Percentiles rank a stretch among this genome's conserved stretches.
These are phyloP conservation scores for Cercospora citrullina DNA, from an alignment of 2,329 filamentous ascomycete species.

Conservation along the genomic window DNA sequence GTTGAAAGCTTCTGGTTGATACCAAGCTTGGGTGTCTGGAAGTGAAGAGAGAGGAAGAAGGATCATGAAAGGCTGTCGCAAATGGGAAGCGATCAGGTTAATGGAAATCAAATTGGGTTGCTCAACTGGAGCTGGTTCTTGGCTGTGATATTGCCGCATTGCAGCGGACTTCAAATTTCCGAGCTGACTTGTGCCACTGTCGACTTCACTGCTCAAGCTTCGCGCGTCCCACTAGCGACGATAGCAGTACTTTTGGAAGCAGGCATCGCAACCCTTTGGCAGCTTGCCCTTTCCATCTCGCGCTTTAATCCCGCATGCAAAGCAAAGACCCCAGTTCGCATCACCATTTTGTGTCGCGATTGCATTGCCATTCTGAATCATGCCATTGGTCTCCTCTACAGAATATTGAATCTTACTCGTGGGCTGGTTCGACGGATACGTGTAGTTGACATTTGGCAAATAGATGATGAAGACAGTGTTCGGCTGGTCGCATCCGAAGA, in stretches of 20 bases:
- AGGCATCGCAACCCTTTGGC: constrained; percentile 42
- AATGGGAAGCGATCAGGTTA: neutral
- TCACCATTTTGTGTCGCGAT: constrained; percentile 44
- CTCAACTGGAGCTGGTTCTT: neutral
- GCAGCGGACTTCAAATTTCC: neutral
- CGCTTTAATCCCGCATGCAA: constrained; percentile 47
- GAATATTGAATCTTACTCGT: constrained; percentile 43
- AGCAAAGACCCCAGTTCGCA: constrained; percentile 42
- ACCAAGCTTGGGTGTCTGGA: neutral
- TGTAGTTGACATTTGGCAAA: constrained; percentile 48
- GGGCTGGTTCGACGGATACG: constrained; percentile 37
- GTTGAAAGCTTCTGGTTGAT: neutral
- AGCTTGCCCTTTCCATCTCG: constrained; percentile 35
- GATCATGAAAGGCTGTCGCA: neutral
- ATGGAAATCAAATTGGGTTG: neutral
- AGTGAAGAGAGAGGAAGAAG: too few relatives aligned
- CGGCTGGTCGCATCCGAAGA: constrained; percentile 60
- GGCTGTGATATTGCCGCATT: neutral
- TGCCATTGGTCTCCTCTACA: constrained; percentile 38
- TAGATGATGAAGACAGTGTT: constrained; percentile 43
- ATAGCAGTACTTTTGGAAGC: constrained; percentile 46
- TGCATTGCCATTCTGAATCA: constrained; percentile 45
- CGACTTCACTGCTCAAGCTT: neutral
- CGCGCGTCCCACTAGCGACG: constrained; percentile 4
- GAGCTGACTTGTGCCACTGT: neutral